Conservation (phyloP, 2,329 filamentous ascomycete genomes). For the Colletotrichum sp. region DNA sequence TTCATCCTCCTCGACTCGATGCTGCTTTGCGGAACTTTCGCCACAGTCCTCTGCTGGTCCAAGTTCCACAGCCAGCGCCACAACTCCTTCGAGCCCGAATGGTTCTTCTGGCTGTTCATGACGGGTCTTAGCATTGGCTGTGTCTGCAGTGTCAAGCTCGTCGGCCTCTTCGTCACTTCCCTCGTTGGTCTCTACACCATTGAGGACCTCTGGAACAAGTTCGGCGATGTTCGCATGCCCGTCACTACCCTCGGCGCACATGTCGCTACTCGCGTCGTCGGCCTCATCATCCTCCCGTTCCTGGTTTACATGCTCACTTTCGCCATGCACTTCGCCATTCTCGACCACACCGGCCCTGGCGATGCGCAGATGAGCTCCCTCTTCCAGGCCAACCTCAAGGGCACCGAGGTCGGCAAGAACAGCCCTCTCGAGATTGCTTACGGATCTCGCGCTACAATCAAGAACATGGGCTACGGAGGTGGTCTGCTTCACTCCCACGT, state of each 20-base stretch:
- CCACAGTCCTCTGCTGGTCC: conserved; percentile 95
- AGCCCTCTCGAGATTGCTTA: conserved; percentile 91
- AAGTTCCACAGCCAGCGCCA: conserved; percentile 91
- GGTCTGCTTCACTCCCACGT: conserved; percentile 96
- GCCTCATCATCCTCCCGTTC: conserved; percentile 87
- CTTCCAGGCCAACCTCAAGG: conserved; percentile 95
- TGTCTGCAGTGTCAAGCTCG: conserved; percentile 98
- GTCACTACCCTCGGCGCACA: conserved; percentile 77
- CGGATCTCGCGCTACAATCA: conserved; percentile 89
- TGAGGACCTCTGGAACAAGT: conserved; percentile 98
- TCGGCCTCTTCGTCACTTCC: conserved; percentile 94
- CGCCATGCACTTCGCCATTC: conserved; percentile 90
- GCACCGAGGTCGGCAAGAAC: conserved; percentile 92
- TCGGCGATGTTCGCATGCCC: conserved; percentile 92
- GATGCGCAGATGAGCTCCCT: conserved; percentile 99
- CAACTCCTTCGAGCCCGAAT: conserved; percentile 86
- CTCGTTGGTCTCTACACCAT: conserved; percentile 94
- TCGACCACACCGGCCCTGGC: conserved; percentile 92
- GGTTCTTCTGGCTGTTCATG: conserved; percentile 94
- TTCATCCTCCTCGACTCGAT: conserved; percentile 99
- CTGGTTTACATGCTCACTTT: conserved; percentile 96
- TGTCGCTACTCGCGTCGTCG: conserved; percentile 78
- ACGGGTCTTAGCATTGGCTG: conserved; percentile 96
- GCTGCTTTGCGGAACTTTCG: conserved; percentile 98
- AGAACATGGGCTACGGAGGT: conserved; percentile 99